phyloP scores from a whole-genome alignment of 768 basidiomycete species.

The Trametes cinnabarina region DNA sequence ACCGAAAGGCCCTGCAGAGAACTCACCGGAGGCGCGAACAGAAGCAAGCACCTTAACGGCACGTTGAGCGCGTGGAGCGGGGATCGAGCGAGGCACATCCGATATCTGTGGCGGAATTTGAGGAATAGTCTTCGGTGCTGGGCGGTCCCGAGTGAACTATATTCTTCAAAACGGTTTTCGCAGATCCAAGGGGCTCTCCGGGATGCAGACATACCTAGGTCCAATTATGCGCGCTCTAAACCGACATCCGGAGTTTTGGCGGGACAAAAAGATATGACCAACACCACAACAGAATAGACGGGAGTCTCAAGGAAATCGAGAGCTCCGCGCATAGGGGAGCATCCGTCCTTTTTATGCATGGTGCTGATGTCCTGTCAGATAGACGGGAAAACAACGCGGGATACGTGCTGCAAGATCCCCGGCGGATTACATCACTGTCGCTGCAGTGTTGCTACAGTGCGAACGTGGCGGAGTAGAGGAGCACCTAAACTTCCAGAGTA shows the following conservation, averaged over 20 bases:
- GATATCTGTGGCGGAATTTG: neutral
- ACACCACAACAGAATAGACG: neutral
- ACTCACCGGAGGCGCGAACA: neutral
- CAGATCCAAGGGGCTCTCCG: neutral
- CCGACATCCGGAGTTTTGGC: conserved; percentile 11
- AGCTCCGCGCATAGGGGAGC: neutral
- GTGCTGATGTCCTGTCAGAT: conserved; percentile 16
- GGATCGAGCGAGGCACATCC: neutral
- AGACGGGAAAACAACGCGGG: conserved; percentile 11
- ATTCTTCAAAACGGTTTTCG: neutral
- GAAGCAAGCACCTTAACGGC: neutral
- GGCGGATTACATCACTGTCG: conserved; percentile 18
- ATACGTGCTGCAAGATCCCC: conserved; percentile 13
- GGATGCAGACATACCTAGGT: conserved; percentile 16
- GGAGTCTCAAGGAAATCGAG: conserved; percentile 15
- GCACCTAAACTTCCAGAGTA: conserved; percentile 9
- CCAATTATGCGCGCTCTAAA: neutral
- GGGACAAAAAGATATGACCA: neutral
- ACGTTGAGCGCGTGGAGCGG: conserved; percentile 1
- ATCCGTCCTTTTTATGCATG: conserved; percentile 14
- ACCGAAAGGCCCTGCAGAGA: no score
- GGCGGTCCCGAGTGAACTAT: neutral
- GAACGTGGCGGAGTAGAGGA: conserved; percentile 9
- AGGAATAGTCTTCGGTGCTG: conserved; percentile 1
- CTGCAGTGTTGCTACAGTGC: conserved; percentile 12